Evolutionary conservation across 352 stramenopile species (phyloP).

Genomic region (Phytophthora citrophthora): DNA sequence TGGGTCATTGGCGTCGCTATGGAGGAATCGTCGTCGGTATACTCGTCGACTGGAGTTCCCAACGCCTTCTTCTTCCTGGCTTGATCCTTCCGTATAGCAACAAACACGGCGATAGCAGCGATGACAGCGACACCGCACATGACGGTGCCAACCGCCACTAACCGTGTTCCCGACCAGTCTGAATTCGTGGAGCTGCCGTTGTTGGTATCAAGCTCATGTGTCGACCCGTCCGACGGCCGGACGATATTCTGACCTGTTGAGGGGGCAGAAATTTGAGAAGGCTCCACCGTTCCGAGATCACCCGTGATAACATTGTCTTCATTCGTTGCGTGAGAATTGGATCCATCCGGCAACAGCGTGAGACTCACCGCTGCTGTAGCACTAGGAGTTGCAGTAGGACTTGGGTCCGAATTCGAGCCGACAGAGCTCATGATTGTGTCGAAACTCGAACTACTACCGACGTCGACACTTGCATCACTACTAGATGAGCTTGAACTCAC

Average conservation of each 20-base stretch:
- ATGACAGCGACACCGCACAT: conserved; percentile 36
- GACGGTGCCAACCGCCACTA: conserved; percentile 27
- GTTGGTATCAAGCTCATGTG: conserved; percentile 32
- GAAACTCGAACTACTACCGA: conserved; percentile 12
- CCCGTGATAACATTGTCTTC: conserved; percentile 24
- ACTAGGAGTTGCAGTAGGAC: neutral
- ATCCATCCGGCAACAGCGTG: conserved; percentile 3
- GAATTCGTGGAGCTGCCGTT: conserved; percentile 21
- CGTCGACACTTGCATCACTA: neutral
- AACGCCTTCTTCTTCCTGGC: conserved; percentile 29
- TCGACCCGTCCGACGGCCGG: conserved; percentile 18
- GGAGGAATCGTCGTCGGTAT: conserved; percentile 20
- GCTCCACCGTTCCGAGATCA: conserved; percentile 7
- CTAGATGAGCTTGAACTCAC: neutral
- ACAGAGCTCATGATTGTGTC: neutral
- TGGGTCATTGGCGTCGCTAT: conserved; percentile 22
- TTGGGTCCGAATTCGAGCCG: neutral
- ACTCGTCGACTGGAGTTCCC: conserved; percentile 37
- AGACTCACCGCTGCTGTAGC: neutral
- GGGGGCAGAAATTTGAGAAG: conserved; percentile 3
- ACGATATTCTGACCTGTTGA: conserved; percentile 18
- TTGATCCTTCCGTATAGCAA: conserved; percentile 37
- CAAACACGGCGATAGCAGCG: conserved; percentile 46
- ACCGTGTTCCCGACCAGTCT: conserved; percentile 24
- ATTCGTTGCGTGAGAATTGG: conserved; percentile 8